Base-by-base conservation (phyloP, 116 monocot genomes). In the Posidonia oceanica region DNA sequence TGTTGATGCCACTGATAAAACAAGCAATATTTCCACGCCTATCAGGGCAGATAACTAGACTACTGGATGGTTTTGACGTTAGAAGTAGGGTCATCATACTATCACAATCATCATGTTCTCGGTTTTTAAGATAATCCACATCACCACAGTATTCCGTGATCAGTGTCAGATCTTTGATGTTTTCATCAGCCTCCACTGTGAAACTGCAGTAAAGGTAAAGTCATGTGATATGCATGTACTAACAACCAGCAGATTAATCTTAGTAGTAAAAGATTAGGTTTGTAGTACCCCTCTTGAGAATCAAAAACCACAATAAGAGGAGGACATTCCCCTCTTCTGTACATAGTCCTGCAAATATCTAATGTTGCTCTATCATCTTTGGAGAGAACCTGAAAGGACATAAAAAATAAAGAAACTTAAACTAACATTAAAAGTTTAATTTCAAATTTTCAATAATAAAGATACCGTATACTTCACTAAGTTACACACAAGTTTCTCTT, bases 31-130 rank as follows among this genome's bases (percentile, higher is more conserved):
- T 93, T 58, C 93, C 89, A 68, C 89, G 80, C 63, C 83, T 89
- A 76, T 93, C 93, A 36, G 89, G 93, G 70, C 89, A 93, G 29
- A 93, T 85, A 39, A 89, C 83, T 62, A 89, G 76, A 76, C 83
- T 81, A 38, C 77, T 48, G 14, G 82, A 80, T 29, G 86, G 62
- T 38, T 87, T 63, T 70, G 61, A 22, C 38, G 86, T 79, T 39
- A 89, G 72, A 29, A 93, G 84, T 61, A 93, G 89, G n/a, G 93
- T 93, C 93, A 93, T 93, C 73, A 93, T 79, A 72, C 93, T 86
- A 66, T 93, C 93, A 71, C 89, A 84, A 68, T 93, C 93, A 83
- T 93, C 93, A 77, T 83, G 70, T 74, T 84, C 86, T 21, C 93
- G 67, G 7, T 84, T 84, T 61, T 69, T 79, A 17, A 93, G 60